These are phyloP conservation scores for Rutstroemia sp. DNA, from an alignment of 2,329 filamentous ascomycete species.

Conservation along the genomic window DNA sequence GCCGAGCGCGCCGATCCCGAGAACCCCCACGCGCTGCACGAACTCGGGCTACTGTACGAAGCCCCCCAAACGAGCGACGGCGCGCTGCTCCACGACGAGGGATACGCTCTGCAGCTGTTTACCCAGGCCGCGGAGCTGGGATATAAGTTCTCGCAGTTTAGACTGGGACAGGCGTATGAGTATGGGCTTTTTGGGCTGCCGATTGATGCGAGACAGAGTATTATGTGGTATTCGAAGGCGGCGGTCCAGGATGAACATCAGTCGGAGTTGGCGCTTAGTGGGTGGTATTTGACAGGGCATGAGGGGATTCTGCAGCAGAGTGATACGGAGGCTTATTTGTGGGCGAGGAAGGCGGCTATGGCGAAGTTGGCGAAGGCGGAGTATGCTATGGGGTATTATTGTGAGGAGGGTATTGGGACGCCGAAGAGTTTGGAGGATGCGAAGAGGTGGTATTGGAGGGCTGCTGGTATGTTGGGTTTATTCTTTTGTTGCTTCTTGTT, in stretches of 20 bases:
- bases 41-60: slow-evolving; percentile 64
- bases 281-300: slow-evolving; percentile 92
- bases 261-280: slow-evolving; percentile 73
- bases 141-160: slow-evolving; percentile 92
- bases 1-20: slow-evolving; percentile 81
- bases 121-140: slow-evolving; percentile 78
- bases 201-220: slow-evolving; percentile 76
- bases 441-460: slow-evolving; percentile 96
- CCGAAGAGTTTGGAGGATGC: slow-evolving; percentile 85
- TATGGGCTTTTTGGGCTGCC: slow-evolving; percentile 78
- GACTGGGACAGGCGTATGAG: slow-evolving; percentile 81
- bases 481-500: background rate
- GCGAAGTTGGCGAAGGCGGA: slow-evolving; percentile 88
- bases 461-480: slow-evolving; percentile 67
- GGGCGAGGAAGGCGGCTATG: slow-evolving; percentile 88
- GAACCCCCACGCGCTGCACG: slow-evolving; percentile 92
- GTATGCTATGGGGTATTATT: slow-evolving; percentile 98
- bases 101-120: slow-evolving; percentile 75
- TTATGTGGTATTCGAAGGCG: slow-evolving; percentile 89
- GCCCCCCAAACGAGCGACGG: slow-evolving; percentile 48
- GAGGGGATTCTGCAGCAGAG: slow-evolving; percentile 84
- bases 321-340: slow-evolving; percentile 93
- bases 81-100: slow-evolving; percentile 69
- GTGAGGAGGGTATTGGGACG: slow-evolving; percentile 87
- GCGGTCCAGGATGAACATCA: slow-evolving; percentile 93